A percentile compares a stretch with the other conserved stretches of the same genome.
These are phyloP conservation scores for Trichoderma arundinaceum DNA, from an alignment of 2,329 filamentous ascomycete genomes.

Conservation along the genomic window DNA sequence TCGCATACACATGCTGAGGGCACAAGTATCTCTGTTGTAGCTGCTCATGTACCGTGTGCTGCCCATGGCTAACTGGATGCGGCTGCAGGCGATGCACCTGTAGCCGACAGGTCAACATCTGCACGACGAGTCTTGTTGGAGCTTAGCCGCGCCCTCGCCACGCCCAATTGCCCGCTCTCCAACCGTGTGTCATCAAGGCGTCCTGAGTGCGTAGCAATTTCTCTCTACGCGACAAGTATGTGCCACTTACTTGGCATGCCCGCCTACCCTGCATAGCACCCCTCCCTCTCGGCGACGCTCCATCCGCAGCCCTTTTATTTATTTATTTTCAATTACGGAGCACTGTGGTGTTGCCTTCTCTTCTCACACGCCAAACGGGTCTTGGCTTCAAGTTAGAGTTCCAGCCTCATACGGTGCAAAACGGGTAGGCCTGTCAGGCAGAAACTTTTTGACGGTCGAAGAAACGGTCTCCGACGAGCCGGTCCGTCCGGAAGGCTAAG, in stretches of 20 bases:
- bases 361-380: neutral
- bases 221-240: no score
- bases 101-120: constrained; percentile 7
- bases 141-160: no score
- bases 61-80: neutral
- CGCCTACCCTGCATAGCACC: no score
- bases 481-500: constrained; percentile 25
- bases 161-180: no score
- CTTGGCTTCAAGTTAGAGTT: constrained; percentile 5
- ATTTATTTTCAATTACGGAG: neutral
- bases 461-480: constrained; percentile 22
- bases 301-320: no score
- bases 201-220: no score
- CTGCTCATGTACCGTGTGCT: neutral
- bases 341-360: neutral
- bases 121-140: neutral
- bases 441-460: constrained; percentile 16
- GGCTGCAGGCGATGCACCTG: constrained; percentile 5
- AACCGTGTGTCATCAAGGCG: no score
- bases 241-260: no score
- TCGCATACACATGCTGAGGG: constrained; percentile 3
- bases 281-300: no score
- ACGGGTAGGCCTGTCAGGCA: neutral
- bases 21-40: constrained; percentile 2
- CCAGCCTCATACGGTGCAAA: neutral